These are phyloP conservation scores for Thecaphora frezii DNA, from an alignment of 1,284 basidiomycete genomes.

Conservation along the genomic window DNA sequence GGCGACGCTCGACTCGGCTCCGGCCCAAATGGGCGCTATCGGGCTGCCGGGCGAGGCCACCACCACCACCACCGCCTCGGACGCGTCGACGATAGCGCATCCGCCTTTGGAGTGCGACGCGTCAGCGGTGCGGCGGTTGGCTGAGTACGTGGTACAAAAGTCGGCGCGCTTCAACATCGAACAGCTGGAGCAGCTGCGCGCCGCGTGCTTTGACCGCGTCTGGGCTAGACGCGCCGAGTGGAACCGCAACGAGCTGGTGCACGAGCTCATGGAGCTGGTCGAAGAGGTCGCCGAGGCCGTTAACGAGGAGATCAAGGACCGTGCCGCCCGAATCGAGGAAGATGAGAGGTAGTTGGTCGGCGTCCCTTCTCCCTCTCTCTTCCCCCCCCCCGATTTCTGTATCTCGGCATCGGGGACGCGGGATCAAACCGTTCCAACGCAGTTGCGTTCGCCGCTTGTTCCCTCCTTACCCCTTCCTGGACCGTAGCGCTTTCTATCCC, in stretches of 20 bases:
- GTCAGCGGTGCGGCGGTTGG: conserved; percentile 15
- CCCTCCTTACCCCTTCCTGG: too few species aligned
- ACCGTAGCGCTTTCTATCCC: too few species aligned
- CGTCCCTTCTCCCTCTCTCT: neutral
- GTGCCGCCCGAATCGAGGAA: neutral
- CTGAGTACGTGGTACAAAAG: conserved; percentile 13
- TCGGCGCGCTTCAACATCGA: conserved; percentile 65
- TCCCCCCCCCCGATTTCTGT: neutral
- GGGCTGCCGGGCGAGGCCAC: neutral
- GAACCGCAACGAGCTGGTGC: conserved; percentile 73
- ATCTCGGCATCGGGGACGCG: conserved; percentile 16
- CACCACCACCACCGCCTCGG: neutral
- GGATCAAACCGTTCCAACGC: conserved; percentile 29
- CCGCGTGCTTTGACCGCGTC: conserved; percentile 74
- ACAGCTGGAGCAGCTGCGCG: conserved; percentile 88
- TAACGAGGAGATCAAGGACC: neutral
- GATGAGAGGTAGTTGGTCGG: too few species aligned
- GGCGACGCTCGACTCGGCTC: neutral
- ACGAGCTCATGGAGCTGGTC: conserved; percentile 24
- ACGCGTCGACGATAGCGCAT: conserved; percentile 8
- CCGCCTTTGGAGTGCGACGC: conserved; percentile 25
- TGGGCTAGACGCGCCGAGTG: conserved; percentile 81
- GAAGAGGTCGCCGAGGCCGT: neutral
- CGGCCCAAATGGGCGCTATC: neutral
- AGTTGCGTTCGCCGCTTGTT: too few species aligned